Conservation (phyloP, 2,329 filamentous ascomycete species). For the Decorospora gaudefroyi region DNA sequence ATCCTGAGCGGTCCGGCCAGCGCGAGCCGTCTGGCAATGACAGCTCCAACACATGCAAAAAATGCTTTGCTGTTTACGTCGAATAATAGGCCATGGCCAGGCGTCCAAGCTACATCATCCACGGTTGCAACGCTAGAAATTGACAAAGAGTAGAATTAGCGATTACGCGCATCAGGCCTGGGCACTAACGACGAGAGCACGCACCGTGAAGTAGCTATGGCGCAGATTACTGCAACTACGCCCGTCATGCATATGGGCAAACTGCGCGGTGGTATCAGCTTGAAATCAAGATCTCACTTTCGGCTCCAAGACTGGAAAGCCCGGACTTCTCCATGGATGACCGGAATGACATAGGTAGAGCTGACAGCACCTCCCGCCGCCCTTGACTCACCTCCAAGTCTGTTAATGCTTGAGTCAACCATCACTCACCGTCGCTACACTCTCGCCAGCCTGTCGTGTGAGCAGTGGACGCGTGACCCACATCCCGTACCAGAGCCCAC, state of each 20-base stretch:
- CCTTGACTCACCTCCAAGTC: too few species aligned
- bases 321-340: too few species aligned
- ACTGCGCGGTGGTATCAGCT: slow-evolving; percentile 2
- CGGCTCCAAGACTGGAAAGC: too few species aligned
- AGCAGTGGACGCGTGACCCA: neutral
- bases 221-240: slow-evolving; percentile 4
- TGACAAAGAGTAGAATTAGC: too few species aligned
- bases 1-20: slow-evolving; percentile 9
- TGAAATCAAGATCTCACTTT: too few species aligned
- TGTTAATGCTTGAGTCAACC: slow-evolving; percentile 1
- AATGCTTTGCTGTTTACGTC: too few species aligned
- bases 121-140: slow-evolving; percentile 3
- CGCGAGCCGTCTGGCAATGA: too few species aligned
- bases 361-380: too few species aligned
- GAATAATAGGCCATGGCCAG: too few species aligned
- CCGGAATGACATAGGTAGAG: too few species aligned
- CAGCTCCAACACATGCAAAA: too few species aligned
- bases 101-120: slow-evolving; percentile 1
- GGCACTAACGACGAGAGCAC: slow-evolving; percentile 2
- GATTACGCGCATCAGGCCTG: neutral
- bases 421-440: neutral
- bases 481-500: neutral
- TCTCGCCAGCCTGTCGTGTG: neutral
- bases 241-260: slow-evolving; percentile 5
- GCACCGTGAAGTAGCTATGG: slow-evolving; percentile 6